phyloP scores from a whole-genome alignment of 345 rosid species.

The Euphorbia pulcherrima region DNA sequence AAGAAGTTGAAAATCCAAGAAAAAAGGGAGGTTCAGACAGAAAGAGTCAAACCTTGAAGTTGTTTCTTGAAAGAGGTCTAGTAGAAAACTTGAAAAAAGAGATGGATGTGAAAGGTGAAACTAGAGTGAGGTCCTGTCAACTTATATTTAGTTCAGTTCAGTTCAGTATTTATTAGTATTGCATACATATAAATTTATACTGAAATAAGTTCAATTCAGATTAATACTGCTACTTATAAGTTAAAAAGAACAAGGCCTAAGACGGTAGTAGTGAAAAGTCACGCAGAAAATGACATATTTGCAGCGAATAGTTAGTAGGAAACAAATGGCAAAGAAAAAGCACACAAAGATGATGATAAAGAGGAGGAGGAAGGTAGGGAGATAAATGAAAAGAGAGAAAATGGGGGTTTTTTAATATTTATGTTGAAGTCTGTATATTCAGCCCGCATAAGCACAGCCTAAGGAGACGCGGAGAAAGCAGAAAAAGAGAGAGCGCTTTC shows the following conservation, averaged over 20 bases:
- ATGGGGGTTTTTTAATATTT: neutral
- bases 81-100: too few species aligned
- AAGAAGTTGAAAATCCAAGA: neutral
- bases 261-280: constrained; percentile 6
- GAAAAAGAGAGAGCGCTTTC: neutral
- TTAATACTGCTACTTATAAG: too few species aligned
- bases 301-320: constrained; percentile 33
- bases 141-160: too few species aligned
- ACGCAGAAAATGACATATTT: constrained; percentile 37
- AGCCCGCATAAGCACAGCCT: constrained; percentile 79
- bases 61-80: neutral
- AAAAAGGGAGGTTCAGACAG: neutral
- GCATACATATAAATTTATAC: too few species aligned
- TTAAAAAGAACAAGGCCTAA: too few species aligned
- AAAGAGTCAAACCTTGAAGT: neutral
- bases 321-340: constrained; percentile 36
- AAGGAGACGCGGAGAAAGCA: constrained; percentile 75
- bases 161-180: too few species aligned
- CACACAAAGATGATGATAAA: constrained; percentile 63
- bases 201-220: too few species aligned
- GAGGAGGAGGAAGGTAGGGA: constrained; percentile 9
- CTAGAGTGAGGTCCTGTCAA: neutral
- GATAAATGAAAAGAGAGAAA: constrained; percentile 7
- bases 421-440: constrained; percentile 43
- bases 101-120: neutral